A percentile compares a stretch with the other conserved stretches of the same genome.
Conservation (phyloP, 140 eudicot species). For the Anethum foeniculum region DNA sequence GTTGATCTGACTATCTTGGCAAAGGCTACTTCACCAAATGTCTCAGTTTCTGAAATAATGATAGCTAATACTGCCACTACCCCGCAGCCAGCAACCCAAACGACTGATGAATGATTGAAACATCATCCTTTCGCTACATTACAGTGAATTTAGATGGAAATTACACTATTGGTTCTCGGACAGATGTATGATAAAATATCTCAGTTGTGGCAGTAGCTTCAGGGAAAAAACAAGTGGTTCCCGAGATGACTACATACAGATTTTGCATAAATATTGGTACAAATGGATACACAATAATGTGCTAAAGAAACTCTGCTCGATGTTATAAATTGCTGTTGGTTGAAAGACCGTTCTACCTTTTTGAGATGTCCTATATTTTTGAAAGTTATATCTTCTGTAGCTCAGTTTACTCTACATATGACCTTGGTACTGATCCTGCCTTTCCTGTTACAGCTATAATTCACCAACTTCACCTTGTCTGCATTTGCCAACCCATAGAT, state of each 20-base stretch:
- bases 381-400: constrained; percentile 7
- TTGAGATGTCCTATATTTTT: not conserved
- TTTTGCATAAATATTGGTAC: not conserved
- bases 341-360: not conserved
- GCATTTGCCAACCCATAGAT: constrained; percentile 62
- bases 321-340: constrained; percentile 1
- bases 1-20: constrained; percentile 16
- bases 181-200: not conserved
- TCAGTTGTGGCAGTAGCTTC: not conserved
- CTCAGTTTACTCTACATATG: not conserved
- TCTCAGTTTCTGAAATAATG: constrained; percentile 8
- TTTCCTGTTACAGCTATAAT: constrained; percentile 19
- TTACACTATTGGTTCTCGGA: not conserved
- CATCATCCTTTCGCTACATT: not conserved
- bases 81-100: constrained; percentile 1
- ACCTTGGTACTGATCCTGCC: constrained; percentile 6
- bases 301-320: not conserved
- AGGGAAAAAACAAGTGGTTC: not conserved
- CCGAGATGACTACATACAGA: not conserved
- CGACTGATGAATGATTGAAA: not conserved
- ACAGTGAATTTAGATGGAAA: not conserved
- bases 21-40: constrained; percentile 14
- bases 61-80: not conserved
- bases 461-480: constrained; percentile 51
- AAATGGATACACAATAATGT: constrained; percentile 6